Percentiles rank a stretch among this genome's conserved stretches.
Conservation (phyloP, 345 rosid genomes). For the thale cress (Arabidopsis thaliana) region DNA sequence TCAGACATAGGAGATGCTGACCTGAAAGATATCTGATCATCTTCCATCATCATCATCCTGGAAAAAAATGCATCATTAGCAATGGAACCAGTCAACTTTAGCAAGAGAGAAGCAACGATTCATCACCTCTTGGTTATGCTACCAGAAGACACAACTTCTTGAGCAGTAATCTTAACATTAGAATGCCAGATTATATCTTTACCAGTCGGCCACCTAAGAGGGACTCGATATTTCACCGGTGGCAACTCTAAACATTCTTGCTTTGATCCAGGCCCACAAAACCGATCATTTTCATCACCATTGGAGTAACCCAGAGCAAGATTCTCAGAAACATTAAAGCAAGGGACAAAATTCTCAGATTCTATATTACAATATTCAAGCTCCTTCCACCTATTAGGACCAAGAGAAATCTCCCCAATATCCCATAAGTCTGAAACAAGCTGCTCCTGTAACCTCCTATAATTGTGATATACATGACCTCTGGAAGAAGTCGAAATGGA, state of each 20-base stretch:
- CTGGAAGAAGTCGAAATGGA: conserved; percentile 75
- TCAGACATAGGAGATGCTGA: conserved; percentile 88
- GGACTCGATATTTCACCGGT: conserved; percentile 75
- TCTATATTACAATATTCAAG: conserved; percentile 74
- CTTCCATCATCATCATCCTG: conserved; percentile 99
- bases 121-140: conserved; percentile 91
- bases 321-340: conserved; percentile 76
- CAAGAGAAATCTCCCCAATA: conserved; percentile 86
- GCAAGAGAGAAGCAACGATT: conserved; percentile 24
- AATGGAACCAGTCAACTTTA: conserved; percentile 7
- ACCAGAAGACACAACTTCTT: conserved; percentile 95
- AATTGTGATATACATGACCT: conserved; percentile 75
- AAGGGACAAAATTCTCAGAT: conserved; percentile 79
- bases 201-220: conserved; percentile 98
- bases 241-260: conserved; percentile 76
- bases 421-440: conserved; percentile 88
- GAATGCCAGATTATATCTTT: conserved; percentile 89
- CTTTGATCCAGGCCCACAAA: conserved; percentile 60
- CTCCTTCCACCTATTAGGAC: conserved; percentile 74
- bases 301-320: conserved; percentile 58
- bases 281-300: conserved; percentile 67
- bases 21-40: conserved; percentile 93
- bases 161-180: conserved; percentile 88
- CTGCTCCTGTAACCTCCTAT: conserved; percentile 87
- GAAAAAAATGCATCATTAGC: not conserved